These are phyloP conservation scores for Thecaphora thlaspeos DNA, from an alignment of 1,284 basidiomycete species.

Conservation along the genomic window DNA sequence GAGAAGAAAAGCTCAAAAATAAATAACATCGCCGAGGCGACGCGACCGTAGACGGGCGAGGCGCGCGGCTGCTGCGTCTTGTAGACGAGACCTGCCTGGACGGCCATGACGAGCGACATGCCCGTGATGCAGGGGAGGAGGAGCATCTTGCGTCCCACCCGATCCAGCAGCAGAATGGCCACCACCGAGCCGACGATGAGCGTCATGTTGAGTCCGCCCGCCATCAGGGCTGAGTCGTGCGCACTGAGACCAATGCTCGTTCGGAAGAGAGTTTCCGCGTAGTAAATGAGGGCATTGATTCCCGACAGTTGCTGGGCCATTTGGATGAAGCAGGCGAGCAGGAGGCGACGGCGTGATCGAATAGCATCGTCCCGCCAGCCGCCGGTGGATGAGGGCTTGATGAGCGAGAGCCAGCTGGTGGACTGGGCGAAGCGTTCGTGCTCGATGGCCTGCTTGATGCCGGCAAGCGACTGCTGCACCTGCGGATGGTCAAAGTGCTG, in stretches of 20 bases:
- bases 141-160: conserved; percentile 65
- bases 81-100: conserved; percentile 65
- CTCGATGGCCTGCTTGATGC: neutral
- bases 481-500: conserved; percentile 63
- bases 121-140: conserved; percentile 68
- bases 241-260: conserved; percentile 61
- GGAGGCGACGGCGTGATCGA: conserved; percentile 68
- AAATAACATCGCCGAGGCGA: conserved; percentile 66
- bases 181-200: conserved; percentile 68
- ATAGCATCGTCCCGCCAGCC: conserved; percentile 54
- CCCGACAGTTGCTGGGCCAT: conserved; percentile 71
- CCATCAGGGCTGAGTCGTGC: conserved; percentile 67
- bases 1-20: conserved; percentile 71
- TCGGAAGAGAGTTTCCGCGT: conserved; percentile 46
- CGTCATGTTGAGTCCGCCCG: conserved; percentile 71
- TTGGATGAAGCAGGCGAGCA: conserved; percentile 66
- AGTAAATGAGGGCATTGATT: conserved; percentile 70
- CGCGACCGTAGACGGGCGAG: conserved; percentile 17
- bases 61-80: conserved; percentile 10
- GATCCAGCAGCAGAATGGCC: conserved; percentile 64
- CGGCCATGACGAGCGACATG: conserved; percentile 68
- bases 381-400: no score
- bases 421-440: no score
- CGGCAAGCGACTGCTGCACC: conserved; percentile 59
- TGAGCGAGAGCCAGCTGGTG: no score